Base-by-base conservation (phyloP, 495 filamentous ascomycete species). In the Penicillium bialowiezense region DNA sequence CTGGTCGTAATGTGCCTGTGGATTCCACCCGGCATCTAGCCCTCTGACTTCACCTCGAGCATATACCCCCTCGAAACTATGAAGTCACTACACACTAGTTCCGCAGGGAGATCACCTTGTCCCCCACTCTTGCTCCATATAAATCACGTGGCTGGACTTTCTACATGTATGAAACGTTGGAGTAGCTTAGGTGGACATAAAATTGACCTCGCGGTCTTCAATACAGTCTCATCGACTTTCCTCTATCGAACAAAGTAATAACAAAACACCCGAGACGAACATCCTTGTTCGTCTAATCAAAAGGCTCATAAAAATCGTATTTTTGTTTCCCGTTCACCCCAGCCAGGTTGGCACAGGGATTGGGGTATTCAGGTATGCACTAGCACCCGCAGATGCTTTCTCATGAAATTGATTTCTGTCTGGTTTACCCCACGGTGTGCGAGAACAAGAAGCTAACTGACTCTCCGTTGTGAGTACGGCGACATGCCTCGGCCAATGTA, bases 391-490 rank as follows among this genome's bases (percentile, higher is more conserved):
- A 12, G 17, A 40, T 39, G 35, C 45, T 24, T 32, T 26, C 21
- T 50, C 12, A 44, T 44, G 34, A 5, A 52, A 31, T 23, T 47
- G 29, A 41, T 29, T 63, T 68, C 78, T 55, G 67, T 37, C 45
- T 33, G 45, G 37, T 48, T 48, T 48, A 48, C 18, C 45, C 45
- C 46, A 75, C 72, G 36, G 90, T 89, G 70, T 97, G 90, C 48
- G 87, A 95, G 73, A 97, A 97, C 58, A 97, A 71, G 73, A 95
- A 97, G 45, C 86, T 90, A 19, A 96, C 90, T 49, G 87, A 91
- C 74, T 90, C 87, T 50, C 92, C 93, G 62, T 98, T 98, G 71
- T 98, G 93, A 17, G 95, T 98, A 58, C 93, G 84, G 51, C 93
- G 78, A 59, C 71, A 72, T 42, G 75, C 75, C 69, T 86, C 83